Percentiles rank a stretch among this genome's conserved stretches.
These are phyloP conservation scores for Arabidopsis lyrata DNA, from an alignment of 441 rosid species.

Conservation along the genomic window DNA sequence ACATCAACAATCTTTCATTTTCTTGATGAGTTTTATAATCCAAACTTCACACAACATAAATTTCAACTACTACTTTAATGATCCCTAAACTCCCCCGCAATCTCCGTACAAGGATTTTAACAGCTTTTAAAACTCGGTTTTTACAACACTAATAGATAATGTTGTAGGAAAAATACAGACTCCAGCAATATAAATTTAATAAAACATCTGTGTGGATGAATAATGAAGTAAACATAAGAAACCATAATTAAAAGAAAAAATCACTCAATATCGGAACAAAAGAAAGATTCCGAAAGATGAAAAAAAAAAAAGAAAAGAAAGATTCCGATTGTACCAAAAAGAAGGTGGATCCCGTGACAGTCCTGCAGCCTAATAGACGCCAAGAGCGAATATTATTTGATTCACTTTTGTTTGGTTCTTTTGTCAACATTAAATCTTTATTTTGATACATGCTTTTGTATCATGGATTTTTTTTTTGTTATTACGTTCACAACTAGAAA, in stretches of 20 bases:
- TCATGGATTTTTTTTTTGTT: not conserved
- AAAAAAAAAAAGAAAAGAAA: too few relatives aligned
- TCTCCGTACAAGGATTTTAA: too few relatives aligned
- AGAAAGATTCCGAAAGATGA: constrained; percentile 8
- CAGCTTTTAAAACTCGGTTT: too few relatives aligned
- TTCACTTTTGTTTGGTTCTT: not conserved
- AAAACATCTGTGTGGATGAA: not conserved
- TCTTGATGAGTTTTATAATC: too few relatives aligned
- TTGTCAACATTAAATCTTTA: not conserved
- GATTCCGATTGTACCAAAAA: constrained; percentile 22
- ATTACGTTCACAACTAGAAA: not conserved
- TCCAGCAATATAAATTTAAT: not conserved
- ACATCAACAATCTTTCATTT: too few relatives aligned
- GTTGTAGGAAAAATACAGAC: too few relatives aligned
- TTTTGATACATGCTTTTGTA: not conserved
- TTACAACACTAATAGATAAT: too few relatives aligned
- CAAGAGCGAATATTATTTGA: not conserved
- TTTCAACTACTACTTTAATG: too few relatives aligned
- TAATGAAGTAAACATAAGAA: constrained; percentile 3
- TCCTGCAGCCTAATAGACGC: constrained; percentile 17
- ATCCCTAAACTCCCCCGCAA: too few relatives aligned
- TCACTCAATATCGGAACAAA: constrained; percentile 5
- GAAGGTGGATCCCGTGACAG: constrained; percentile 30
- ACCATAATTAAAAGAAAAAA: not conserved
- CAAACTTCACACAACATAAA: too few relatives aligned